Evolutionary conservation across 2,329 filamentous ascomycete species (phyloP).

Genomic region (Lachnellula suecica): DNA sequence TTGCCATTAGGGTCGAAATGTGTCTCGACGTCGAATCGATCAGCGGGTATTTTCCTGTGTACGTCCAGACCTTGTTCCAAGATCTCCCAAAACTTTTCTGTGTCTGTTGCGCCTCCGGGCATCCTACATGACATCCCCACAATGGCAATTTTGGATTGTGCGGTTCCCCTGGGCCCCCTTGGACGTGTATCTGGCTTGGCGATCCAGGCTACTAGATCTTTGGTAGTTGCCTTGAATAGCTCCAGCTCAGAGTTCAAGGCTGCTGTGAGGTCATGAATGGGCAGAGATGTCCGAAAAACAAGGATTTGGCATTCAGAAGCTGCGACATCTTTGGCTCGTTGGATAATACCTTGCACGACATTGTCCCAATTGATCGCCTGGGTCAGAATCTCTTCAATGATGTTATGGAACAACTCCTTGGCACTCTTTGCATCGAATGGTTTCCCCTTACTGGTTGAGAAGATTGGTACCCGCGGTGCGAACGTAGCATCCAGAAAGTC

Average conservation of each 20-base stretch:
- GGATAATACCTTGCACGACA: slow-evolving; percentile 26
- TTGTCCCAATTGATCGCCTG: slow-evolving; percentile 31
- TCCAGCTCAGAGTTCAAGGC: slow-evolving; percentile 12
- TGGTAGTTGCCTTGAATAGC: slow-evolving; percentile 1
- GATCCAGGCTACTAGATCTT: slow-evolving; percentile 28
- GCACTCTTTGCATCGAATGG: slow-evolving; percentile 28
- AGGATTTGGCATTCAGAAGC: slow-evolving; percentile 21
- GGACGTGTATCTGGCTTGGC: not conserved
- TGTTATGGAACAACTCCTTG: slow-evolving; percentile 24
- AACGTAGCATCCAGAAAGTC: slow-evolving; percentile 8
- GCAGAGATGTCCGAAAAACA: slow-evolving; percentile 31
- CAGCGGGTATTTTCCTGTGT: slow-evolving; percentile 47
- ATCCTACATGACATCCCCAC: slow-evolving; percentile 14
- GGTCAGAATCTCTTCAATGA: slow-evolving; percentile 34
- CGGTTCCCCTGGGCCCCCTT: not conserved
- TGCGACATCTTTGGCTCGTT: slow-evolving; percentile 14
- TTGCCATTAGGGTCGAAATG: slow-evolving; percentile 72
- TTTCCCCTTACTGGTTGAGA: slow-evolving; percentile 33
- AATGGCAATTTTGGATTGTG: slow-evolving; percentile 14
- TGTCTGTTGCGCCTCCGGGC: slow-evolving; percentile 7
- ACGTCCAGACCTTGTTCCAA: slow-evolving; percentile 9
- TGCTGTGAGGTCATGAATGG: slow-evolving; percentile 27
- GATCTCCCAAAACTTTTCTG: slow-evolving; percentile 13
- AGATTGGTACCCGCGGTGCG: slow-evolving; percentile 29
- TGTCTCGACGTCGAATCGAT: slow-evolving; percentile 72